Evolutionary conservation across 2,329 filamentous ascomycete genomes (phyloP).

Genomic region (Proliferodiscus dingleyae): DNA sequence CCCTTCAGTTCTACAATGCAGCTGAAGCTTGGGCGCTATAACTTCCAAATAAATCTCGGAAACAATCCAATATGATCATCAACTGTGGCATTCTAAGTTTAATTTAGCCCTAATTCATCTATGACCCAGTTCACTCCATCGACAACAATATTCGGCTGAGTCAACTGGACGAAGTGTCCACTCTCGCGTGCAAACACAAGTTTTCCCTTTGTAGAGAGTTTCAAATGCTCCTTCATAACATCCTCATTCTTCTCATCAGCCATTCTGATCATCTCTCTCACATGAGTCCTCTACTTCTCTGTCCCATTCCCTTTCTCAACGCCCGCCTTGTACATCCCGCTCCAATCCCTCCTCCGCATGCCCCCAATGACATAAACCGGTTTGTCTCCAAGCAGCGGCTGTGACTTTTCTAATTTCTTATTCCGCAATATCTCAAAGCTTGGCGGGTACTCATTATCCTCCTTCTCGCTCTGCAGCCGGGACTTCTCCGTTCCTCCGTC

Average conservation of each 20-base stretch:
- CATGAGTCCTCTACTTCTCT: conserved; percentile 27
- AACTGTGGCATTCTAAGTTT: too few species aligned
- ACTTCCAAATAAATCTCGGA: too few species aligned
- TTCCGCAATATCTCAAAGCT: conserved; percentile 29
- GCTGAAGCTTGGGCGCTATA: too few species aligned
- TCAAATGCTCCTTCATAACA: conserved; percentile 29
- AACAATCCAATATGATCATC: too few species aligned
- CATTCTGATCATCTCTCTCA: conserved; percentile 8
- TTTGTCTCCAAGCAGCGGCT: conserved; percentile 25
- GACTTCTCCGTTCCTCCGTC: conserved; percentile 18
- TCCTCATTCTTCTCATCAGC: conserved; percentile 18
- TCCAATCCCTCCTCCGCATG: conserved; percentile 27
- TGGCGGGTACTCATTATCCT: conserved; percentile 7
- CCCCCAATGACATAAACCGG: conserved; percentile 18
- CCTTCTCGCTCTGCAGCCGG: conserved; percentile 1
- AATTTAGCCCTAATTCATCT: too few species aligned
- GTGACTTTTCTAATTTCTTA: conserved; percentile 25
- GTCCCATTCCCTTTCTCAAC: conserved; percentile 33
- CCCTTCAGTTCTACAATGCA: too few species aligned
- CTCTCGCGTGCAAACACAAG: conserved; percentile 30
- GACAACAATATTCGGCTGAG: conserved; percentile 33
- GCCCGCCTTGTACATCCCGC: conserved; percentile 29
- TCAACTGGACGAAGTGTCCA: conserved; percentile 35
- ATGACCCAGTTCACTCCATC: conserved; percentile 31
- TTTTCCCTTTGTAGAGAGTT: conserved; percentile 28